Evolutionary conservation across 2,329 filamentous ascomycete species (phyloP).

Genomic region (Nothophoma quercina): DNA sequence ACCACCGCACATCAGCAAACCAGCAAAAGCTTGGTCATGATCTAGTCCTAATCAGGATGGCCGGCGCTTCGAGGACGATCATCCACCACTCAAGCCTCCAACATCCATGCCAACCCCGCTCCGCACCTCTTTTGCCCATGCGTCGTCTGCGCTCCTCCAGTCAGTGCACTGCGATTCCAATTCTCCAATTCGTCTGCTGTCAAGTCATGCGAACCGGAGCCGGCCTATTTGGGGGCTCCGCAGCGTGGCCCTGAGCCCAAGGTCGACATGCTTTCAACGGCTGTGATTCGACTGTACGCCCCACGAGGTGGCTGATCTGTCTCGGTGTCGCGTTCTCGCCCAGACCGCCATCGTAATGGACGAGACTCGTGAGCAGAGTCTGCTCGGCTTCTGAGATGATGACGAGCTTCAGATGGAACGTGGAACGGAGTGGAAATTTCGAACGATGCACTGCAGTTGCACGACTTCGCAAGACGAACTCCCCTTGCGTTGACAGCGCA

Average conservation of each 20-base stretch:
- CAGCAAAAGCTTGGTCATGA: slow-evolving; percentile 27
- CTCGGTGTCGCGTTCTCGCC: slow-evolving; percentile 18
- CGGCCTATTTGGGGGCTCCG: slow-evolving; percentile 26
- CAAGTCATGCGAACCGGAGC: slow-evolving; percentile 47
- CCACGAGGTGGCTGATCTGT: slow-evolving; percentile 36
- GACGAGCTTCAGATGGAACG: slow-evolving; percentile 2
- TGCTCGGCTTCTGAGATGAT: slow-evolving; percentile 9
- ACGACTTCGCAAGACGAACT: neutral
- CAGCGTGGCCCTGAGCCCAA: slow-evolving; percentile 24
- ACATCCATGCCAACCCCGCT: slow-evolving; percentile 31
- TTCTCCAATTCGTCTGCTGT: slow-evolving; percentile 39
- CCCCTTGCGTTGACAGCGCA: slow-evolving; percentile 16
- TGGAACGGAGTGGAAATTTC: slow-evolving; percentile 1
- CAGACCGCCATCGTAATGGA: slow-evolving; percentile 17
- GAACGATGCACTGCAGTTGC: slow-evolving; percentile 2
- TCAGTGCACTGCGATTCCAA: slow-evolving; percentile 24
- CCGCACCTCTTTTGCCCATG: slow-evolving; percentile 36
- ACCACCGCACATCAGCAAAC: slow-evolving; percentile 23
- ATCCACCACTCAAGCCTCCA: slow-evolving; percentile 28
- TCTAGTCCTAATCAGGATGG: slow-evolving; percentile 22
- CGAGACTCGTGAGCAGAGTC: slow-evolving; percentile 9
- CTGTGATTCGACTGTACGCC: slow-evolving; percentile 37
- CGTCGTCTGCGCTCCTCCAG: slow-evolving; percentile 36
- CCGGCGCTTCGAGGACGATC: slow-evolving; percentile 28
- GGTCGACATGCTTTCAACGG: slow-evolving; percentile 11